phyloP scores from a whole-genome alignment of 2,329 filamentous ascomycete species.

The Bisporella sp. region DNA sequence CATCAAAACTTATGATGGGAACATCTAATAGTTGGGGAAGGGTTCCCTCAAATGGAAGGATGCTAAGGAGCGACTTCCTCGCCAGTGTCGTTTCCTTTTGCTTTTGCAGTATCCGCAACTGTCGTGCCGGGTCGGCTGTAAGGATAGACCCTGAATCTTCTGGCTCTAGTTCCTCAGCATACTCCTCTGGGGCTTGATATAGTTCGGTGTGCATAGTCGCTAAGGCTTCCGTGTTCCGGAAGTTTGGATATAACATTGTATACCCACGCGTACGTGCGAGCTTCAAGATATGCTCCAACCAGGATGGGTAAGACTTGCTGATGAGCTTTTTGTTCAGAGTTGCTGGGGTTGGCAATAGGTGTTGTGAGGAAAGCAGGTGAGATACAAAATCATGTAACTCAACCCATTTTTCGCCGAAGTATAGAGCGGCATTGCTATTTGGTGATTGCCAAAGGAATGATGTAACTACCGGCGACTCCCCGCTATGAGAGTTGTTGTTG shows the following conservation, averaged over 20 bases:
- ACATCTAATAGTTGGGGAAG: constrained; percentile 40
- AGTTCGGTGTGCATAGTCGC: constrained; percentile 75
- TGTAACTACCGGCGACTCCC: background rate
- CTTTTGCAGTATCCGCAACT: background rate
- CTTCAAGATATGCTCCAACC: constrained; percentile 72
- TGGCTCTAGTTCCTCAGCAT: constrained; percentile 24
- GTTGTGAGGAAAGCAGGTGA: constrained; percentile 20
- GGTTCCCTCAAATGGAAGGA: constrained; percentile 36
- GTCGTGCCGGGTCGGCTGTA: constrained; percentile 20
- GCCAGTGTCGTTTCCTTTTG: constrained; percentile 31
- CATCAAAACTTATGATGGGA: constrained; percentile 60
- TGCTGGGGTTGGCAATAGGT: constrained; percentile 29
- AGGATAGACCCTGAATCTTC: constrained; percentile 8
- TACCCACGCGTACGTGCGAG: constrained; percentile 73
- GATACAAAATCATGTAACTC: constrained; percentile 78
- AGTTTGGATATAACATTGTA: constrained; percentile 70
- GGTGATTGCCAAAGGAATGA: constrained; percentile 79
- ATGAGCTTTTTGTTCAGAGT: constrained; percentile 49
- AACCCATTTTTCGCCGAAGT: constrained; percentile 80
- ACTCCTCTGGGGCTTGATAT: constrained; percentile 66
- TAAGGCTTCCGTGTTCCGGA: constrained; percentile 39
- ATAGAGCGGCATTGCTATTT: constrained; percentile 72
- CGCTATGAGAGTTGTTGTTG: background rate
- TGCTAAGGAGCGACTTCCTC: constrained; percentile 42
- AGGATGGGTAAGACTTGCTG: constrained; percentile 64